Base-by-base conservation (phyloP, 768 basidiomycete species). In the Mycena capillaripes region DNA sequence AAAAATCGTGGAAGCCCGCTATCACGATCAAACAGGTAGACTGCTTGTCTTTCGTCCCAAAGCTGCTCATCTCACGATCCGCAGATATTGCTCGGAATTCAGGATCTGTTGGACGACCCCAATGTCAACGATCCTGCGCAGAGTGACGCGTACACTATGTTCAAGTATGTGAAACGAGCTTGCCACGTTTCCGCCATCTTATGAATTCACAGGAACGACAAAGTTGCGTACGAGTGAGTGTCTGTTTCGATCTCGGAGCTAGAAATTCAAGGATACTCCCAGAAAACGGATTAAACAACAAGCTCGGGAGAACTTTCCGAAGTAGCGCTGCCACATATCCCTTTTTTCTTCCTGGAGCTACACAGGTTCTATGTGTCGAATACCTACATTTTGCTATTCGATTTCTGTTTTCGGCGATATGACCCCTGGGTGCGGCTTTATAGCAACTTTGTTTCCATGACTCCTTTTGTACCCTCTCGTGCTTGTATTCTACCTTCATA, bases 121-220 rank as follows among this genome's bases (percentile, higher is more conserved):
- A 99, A 99, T 78, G 95, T 97, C 48, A 95, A 93, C 69, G 98
- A 99, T 84, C 98, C 98, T 9, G 98, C 98, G 1, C 98, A 99
- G 80, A 96, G 97, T 66, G 97, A 99, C 76, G 98, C 98, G 14
- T 99, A 99, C 82, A 97, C 96, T 36, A 95, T 98, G 92, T 99
- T 97, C 89, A 98, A 97, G 97, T 97, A 76, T 78, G 96, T 85
- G 27, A 4, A 29, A 27, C 50, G 42, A 21, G 53, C 46, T 32
- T 52, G 16, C 30, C 38, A 17, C 70, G 64, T 34, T 42, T n/a
- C 40, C 25, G 5, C 58, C 38, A 42, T 52, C 66, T 79, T 36
- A 79, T 70, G 11, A 53, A 25, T 19, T 46, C 16, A 34, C 58
- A 98, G 97, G 87, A 98, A 97, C 79, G 97, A 99, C 84, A 95